Evolutionary conservation across 108 stramenopile species (phyloP).

Genomic region (Stephanodiscus minutulus): DNA sequence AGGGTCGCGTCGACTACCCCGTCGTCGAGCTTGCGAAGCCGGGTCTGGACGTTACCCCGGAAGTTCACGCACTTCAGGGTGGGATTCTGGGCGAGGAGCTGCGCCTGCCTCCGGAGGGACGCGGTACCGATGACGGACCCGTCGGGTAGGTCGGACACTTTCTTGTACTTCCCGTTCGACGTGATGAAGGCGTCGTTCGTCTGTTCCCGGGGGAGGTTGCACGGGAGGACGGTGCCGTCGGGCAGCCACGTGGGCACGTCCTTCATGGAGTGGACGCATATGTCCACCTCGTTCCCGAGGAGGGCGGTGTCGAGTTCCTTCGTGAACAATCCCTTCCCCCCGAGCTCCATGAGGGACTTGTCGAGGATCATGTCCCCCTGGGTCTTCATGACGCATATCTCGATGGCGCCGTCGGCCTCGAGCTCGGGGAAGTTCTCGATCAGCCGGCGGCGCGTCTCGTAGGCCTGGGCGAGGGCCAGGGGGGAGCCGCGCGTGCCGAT

Average conservation of each 20-base stretch:
- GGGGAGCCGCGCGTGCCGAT: slow-evolving; percentile 99
- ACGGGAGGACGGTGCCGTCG: slow-evolving; percentile 95
- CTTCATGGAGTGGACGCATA: slow-evolving; percentile 99
- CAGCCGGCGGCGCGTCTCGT: slow-evolving; percentile 92
- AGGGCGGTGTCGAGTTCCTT: slow-evolving; percentile 99
- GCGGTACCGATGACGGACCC: slow-evolving; percentile 96
- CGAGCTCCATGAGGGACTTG: slow-evolving; percentile 99
- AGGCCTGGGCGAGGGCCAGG: slow-evolving; percentile 97
- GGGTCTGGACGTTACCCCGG: slow-evolving; percentile 99
- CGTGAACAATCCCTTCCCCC: slow-evolving; percentile 99
- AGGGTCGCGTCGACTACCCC: slow-evolving; percentile 98
- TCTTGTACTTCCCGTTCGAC: slow-evolving; percentile 61
- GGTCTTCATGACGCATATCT: slow-evolving; percentile 98
- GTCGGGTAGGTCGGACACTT: slow-evolving; percentile 90
- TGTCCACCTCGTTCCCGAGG: slow-evolving; percentile 96
- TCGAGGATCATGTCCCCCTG: slow-evolving; percentile 99
- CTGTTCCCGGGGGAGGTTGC: slow-evolving; percentile 96
- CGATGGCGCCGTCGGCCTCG: slow-evolving; percentile 91
- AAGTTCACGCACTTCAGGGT: slow-evolving; percentile 97
- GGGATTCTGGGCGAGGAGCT: slow-evolving; percentile 94
- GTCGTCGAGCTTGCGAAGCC: slow-evolving; percentile 97
- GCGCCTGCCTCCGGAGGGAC: slow-evolving; percentile 97
- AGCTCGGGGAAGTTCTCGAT: slow-evolving; percentile 94
- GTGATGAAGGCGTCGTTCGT: slow-evolving; percentile 98
- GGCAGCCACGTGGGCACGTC: slow-evolving; percentile 99